phyloP scores from a whole-genome alignment of 768 basidiomycete genomes.

The Lentinula raphanica region DNA sequence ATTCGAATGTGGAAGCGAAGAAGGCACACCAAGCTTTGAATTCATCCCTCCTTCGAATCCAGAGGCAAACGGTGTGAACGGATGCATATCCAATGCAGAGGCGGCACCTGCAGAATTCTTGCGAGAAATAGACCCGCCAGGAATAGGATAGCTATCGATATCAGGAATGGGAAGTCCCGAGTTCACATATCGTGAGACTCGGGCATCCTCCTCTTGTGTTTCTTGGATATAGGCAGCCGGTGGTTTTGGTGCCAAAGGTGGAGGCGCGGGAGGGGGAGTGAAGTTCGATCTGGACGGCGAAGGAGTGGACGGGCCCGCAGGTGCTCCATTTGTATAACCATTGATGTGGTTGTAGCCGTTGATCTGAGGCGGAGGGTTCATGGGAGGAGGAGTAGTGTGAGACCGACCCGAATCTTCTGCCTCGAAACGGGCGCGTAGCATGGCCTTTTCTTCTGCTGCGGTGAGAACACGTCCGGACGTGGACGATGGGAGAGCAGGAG shows the following conservation, averaged over 20 bases:
- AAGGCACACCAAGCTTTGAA: background rate
- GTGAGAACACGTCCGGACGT: conserved; percentile 39
- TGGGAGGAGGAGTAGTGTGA: background rate
- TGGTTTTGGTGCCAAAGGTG: conserved; percentile 71
- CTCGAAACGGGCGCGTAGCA: conserved; percentile 58
- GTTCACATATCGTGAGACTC: conserved; percentile 41
- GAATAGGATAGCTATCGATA: conserved; percentile 13
- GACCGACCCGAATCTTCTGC: conserved; percentile 36
- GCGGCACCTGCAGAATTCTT: conserved; percentile 7
- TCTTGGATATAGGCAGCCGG: conserved; percentile 78
- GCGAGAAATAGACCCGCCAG: conserved; percentile 13
- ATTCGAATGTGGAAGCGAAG: background rate
- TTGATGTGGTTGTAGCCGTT: conserved; percentile 22
- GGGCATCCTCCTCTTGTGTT: conserved; percentile 69
- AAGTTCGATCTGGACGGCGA: background rate
- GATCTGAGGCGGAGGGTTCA: conserved; percentile 15
- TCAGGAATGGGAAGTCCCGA: conserved; percentile 22
- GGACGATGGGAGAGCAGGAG: conserved; percentile 29
- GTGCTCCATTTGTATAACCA: conserved; percentile 10
- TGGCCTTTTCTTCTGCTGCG: conserved; percentile 77
- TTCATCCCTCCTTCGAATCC: conserved; percentile 27
- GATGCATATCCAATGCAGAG: conserved; percentile 30
- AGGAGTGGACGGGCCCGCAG: conserved; percentile 5
- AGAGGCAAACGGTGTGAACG: conserved; percentile 44
- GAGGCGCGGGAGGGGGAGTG: conserved; percentile 35